Conservation (phyloP, 345 rosid genomes). For the Schrenkiella parvula region DNA sequence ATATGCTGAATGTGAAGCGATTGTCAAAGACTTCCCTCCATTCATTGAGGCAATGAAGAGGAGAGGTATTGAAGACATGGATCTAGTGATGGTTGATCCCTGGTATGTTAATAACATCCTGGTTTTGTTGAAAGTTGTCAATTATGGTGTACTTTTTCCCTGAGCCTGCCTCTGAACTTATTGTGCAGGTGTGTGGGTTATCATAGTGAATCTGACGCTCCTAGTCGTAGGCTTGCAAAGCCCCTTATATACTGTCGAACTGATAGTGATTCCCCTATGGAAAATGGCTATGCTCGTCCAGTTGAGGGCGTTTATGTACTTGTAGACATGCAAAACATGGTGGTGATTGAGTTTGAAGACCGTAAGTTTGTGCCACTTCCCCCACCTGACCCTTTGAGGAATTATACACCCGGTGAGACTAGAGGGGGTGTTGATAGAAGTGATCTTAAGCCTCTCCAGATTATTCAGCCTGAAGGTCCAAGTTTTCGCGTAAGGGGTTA, state of each 20-base stretch:
- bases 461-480: constrained; percentile 90
- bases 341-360: constrained; percentile 80
- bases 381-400: constrained; percentile 85
- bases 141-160: neutral
- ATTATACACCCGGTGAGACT: constrained; percentile 83
- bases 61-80: constrained; percentile 93
- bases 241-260: constrained; percentile 92
- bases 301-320: constrained; percentile 84
- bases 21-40: constrained; percentile 72
- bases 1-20: constrained; percentile 93
- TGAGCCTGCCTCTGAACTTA: constrained; percentile 1
- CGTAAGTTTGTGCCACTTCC: constrained; percentile 85
- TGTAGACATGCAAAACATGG: constrained; percentile 93
- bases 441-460: constrained; percentile 82
- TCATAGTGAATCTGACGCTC: constrained; percentile 77
- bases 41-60: constrained; percentile 86
- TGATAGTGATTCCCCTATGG: constrained; percentile 93
- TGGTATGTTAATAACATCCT: constrained; percentile 44
- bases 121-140: constrained; percentile 8
- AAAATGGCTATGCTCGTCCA: constrained; percentile 95
- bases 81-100: constrained; percentile 87
- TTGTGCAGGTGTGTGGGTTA: constrained; percentile 76
- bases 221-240: constrained; percentile 79
- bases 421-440: constrained; percentile 92
- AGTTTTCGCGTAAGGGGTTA: constrained; percentile 80